Evolutionary conservation across 306 rosid species (phyloP).

Genomic region (Nissolia schottii): DNA sequence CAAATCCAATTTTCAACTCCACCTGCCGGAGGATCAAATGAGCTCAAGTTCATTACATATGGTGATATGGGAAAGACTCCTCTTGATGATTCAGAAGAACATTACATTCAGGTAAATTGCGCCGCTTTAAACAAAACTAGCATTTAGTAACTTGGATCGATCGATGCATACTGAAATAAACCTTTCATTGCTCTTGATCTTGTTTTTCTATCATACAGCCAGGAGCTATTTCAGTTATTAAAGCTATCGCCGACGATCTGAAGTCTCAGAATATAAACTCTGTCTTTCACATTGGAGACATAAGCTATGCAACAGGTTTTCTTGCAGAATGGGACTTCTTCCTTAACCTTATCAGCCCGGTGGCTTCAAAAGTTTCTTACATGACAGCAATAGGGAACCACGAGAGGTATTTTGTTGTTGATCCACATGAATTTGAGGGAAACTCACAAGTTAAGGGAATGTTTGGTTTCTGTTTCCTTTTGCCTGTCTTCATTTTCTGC

Average conservation of each 20-base stretch:
- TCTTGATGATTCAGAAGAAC: constrained; percentile 65
- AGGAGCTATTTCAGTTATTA: constrained; percentile 73
- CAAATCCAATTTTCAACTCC: constrained; percentile 59
- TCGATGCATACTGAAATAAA: too few species aligned
- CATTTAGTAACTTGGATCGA: background rate
- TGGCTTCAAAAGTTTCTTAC: constrained; percentile 69
- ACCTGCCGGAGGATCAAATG: constrained; percentile 70
- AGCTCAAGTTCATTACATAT: constrained; percentile 58
- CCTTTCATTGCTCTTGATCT: too few species aligned
- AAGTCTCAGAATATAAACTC: constrained; percentile 47
- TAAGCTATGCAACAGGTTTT: constrained; percentile 90
- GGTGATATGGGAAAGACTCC: constrained; percentile 98
- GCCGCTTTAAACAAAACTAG: background rate
- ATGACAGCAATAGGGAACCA: constrained; percentile 96
- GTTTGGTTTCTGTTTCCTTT: too few species aligned
- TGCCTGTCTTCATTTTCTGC: too few species aligned
- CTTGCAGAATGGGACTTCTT: constrained; percentile 90
- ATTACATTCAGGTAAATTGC: constrained; percentile 75
- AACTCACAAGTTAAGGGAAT: background rate
- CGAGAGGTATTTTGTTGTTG: constrained; percentile 54
- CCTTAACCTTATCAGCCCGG: constrained; percentile 53
- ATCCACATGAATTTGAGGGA: background rate
- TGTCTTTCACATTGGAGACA: constrained; percentile 87
- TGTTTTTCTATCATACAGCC: constrained; percentile 44
- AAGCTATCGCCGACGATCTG: constrained; percentile 50